Conservation (phyloP, 169 alveolate species). For the Theileria orientalis region DNA sequence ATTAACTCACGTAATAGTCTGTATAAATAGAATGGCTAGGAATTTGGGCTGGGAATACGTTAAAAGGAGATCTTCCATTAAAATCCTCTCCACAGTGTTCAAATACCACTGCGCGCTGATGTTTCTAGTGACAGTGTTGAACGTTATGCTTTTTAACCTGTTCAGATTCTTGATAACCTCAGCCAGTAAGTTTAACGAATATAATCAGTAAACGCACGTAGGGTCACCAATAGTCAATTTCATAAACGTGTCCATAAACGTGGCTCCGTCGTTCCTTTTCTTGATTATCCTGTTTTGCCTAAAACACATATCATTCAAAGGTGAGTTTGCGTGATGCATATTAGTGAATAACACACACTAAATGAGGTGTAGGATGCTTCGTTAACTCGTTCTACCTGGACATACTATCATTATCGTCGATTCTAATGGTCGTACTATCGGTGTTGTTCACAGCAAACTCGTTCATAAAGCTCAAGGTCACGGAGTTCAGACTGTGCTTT, state of each 20-base stretch:
- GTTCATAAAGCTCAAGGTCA: neutral
- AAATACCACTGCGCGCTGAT: conserved; percentile 34
- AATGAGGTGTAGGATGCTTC: neutral
- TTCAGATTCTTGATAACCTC: conserved; percentile 3
- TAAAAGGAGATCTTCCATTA: conserved; percentile 47
- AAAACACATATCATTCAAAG: conserved; percentile 39
- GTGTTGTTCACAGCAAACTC: conserved; percentile 6
- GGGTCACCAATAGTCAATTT: conserved; percentile 17
- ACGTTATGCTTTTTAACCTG: conserved; percentile 14
- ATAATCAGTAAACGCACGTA: neutral
- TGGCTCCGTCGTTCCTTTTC: conserved; percentile 24
- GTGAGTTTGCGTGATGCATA: conserved; percentile 4
- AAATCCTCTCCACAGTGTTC: conserved; percentile 6
- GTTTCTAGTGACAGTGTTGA: conserved; percentile 25
- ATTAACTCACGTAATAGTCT: neutral
- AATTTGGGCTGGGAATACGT: conserved; percentile 36
- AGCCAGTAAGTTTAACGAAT: neutral
- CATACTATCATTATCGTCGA: neutral
- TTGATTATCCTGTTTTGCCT: conserved; percentile 18
- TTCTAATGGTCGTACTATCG: neutral
- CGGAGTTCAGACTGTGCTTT: neutral
- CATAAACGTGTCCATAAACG: neutral
- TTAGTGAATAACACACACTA: neutral
- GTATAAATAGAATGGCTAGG: conserved; percentile 18
- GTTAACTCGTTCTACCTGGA: neutral